Evolutionary conservation across 345 rosid species (phyloP).

Genomic region (Linum trigynum): DNA sequence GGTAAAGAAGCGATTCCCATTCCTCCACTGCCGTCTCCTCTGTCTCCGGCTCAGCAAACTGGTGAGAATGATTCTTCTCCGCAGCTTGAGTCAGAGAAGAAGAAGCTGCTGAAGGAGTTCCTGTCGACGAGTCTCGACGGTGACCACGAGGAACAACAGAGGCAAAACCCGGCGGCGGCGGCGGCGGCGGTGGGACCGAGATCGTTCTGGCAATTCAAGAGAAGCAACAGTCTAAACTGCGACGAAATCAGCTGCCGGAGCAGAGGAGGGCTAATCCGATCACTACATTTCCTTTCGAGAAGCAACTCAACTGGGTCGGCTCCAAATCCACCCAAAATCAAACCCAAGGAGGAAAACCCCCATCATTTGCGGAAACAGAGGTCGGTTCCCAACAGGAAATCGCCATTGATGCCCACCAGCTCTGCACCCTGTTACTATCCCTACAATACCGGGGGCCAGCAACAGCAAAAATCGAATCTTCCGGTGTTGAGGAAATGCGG

Average conservation of each 20-base stretch:
- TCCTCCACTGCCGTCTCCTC: background rate
- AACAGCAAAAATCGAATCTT: slow-evolving; percentile 23
- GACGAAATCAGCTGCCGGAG: slow-evolving; percentile 37
- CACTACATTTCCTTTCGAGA: slow-evolving; percentile 61
- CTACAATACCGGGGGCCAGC: slow-evolving; percentile 14
- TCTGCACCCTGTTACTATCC: slow-evolving; percentile 18
- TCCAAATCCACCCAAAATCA: slow-evolving; percentile 37
- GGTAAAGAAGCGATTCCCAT: background rate
- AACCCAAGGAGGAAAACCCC: slow-evolving; percentile 30
- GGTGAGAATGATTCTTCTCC: background rate
- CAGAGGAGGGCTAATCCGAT: slow-evolving; percentile 43
- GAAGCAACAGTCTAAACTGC: slow-evolving; percentile 74
- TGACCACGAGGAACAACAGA: slow-evolving; percentile 16
- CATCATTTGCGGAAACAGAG: slow-evolving; percentile 42
- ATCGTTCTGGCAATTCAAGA: slow-evolving; percentile 66
- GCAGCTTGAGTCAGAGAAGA: slow-evolving; percentile 25
- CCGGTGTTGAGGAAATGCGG: slow-evolving; percentile 42
- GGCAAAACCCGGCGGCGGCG: background rate
- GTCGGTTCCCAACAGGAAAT: slow-evolving; percentile 37
- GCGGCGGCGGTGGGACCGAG: slow-evolving; percentile 23
- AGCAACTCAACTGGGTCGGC: slow-evolving; percentile 88
- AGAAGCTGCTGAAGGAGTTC: slow-evolving; percentile 75
- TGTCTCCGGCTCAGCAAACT: background rate
- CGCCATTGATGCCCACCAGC: slow-evolving; percentile 25
- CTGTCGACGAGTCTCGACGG: slow-evolving; percentile 33